A percentile compares a stretch with the other conserved stretches of the same genome.
Conservation (phyloP, 2,329 filamentous ascomycete species). For the Lasiodiplodia hormozganensis region DNA sequence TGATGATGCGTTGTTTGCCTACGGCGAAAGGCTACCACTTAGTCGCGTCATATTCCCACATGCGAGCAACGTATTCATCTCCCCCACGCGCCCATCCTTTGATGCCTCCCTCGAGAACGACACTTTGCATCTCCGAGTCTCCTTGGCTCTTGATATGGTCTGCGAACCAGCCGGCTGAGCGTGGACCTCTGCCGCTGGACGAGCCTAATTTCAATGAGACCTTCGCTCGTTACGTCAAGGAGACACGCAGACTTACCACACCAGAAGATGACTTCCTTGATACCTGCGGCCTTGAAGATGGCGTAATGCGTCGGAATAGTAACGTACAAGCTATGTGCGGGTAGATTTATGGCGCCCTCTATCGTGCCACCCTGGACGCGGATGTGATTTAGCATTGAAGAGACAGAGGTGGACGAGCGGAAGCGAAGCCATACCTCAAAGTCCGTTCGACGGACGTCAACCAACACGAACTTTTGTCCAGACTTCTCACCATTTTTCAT, state of each 20-base stretch:
- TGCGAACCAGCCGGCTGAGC: slow-evolving; percentile 63
- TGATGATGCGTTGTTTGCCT: neutral
- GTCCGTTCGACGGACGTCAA: slow-evolving; percentile 63
- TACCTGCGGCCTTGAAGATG: slow-evolving; percentile 58
- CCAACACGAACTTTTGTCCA: slow-evolving; percentile 34
- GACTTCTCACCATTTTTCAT: slow-evolving; percentile 18
- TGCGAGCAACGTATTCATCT: slow-evolving; percentile 53
- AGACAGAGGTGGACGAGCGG: neutral
- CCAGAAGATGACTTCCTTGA: slow-evolving; percentile 62
- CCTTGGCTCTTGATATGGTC: slow-evolving; percentile 56
- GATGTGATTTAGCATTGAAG: slow-evolving; percentile 28
- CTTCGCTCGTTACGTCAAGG: neutral
- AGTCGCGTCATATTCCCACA: slow-evolving; percentile 57
- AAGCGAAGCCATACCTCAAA: slow-evolving; percentile 50
- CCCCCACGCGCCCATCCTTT: slow-evolving; percentile 62
- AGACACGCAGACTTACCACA: slow-evolving; percentile 55
- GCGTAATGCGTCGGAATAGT: slow-evolving; percentile 57
- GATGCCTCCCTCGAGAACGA: slow-evolving; percentile 60
- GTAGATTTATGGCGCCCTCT: slow-evolving; percentile 63
- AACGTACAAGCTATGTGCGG: slow-evolving; percentile 62
- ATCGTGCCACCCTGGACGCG: slow-evolving; percentile 64
- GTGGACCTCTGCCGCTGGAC: slow-evolving; percentile 60
- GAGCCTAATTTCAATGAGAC: slow-evolving; percentile 52
- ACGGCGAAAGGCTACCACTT: slow-evolving; percentile 3
- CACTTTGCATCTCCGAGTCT: slow-evolving; percentile 54